A percentile compares a stretch with the other conserved stretches of the same genome.
Evolutionary conservation across 352 stramenopile genomes (phyloP).

Genomic region (Elongisporangium undulatum): DNA sequence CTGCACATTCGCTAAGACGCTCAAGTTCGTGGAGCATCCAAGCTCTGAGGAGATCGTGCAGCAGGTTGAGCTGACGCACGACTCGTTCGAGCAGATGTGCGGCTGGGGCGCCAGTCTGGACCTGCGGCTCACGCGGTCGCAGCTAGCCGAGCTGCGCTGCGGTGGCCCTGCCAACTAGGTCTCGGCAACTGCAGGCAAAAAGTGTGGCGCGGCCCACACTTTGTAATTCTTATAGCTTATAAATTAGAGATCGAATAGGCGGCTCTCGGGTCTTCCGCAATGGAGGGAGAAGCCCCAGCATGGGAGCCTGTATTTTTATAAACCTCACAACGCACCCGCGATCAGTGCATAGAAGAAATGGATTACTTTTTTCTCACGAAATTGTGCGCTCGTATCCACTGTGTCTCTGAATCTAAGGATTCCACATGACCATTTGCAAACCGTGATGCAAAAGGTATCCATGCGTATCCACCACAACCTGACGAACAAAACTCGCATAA

Average conservation of each 20-base stretch:
- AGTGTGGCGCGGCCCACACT: not conserved
- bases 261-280: not conserved
- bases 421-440: not conserved
- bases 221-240: not conserved
- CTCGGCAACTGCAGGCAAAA: not conserved
- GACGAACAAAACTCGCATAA: not conserved
- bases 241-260: not conserved
- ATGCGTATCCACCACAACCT: not conserved
- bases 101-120: constrained; percentile 67
- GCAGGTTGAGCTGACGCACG: constrained; percentile 77
- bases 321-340: not conserved
- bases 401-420: too few relatives aligned
- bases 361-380: not conserved
- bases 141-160: constrained; percentile 71
- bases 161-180: not conserved
- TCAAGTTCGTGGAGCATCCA: constrained; percentile 84
- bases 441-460: not conserved
- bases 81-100: constrained; percentile 88
- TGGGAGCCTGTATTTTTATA: not conserved
- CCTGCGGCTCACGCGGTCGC: constrained; percentile 65
- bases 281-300: not conserved
- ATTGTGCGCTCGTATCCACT: not conserved
- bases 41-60: constrained; percentile 77
- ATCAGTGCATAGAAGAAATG: not conserved
- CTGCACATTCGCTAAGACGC: constrained; percentile 78